A percentile compares a stretch with the other conserved stretches of the same genome.
These are phyloP conservation scores for Pezicula rhizophila DNA, from an alignment of 2,329 filamentous ascomycete genomes.

Conservation along the genomic window DNA sequence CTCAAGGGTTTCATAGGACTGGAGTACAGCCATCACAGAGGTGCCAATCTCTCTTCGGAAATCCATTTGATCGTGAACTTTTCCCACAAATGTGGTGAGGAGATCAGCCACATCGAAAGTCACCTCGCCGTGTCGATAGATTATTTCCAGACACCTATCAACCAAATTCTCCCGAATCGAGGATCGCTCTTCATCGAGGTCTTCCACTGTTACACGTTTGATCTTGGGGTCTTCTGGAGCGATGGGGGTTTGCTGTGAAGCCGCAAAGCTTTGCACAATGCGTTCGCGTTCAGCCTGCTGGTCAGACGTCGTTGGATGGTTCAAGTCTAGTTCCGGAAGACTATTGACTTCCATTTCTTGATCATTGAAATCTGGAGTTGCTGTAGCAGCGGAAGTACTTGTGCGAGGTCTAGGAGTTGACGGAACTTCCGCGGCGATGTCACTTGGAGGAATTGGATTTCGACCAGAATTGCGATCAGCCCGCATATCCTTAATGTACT, in stretches of 20 bases:
- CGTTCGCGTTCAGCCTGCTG: background rate
- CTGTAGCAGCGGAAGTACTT: slow-evolving; percentile 20
- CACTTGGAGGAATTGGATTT: slow-evolving; percentile 60
- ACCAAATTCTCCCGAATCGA: slow-evolving; percentile 73
- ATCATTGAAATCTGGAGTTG: slow-evolving; percentile 18
- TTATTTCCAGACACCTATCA: slow-evolving; percentile 82
- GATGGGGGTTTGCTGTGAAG: background rate
- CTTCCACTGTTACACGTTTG: slow-evolving; percentile 58
- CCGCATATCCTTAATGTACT: slow-evolving; percentile 68
- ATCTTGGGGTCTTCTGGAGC: background rate
- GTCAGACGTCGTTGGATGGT: background rate
- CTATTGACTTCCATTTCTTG: slow-evolving; percentile 16
- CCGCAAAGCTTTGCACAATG: background rate
- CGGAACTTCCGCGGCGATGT: slow-evolving; percentile 35
- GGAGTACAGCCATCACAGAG: slow-evolving; percentile 77
- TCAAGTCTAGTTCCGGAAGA: slow-evolving; percentile 3
- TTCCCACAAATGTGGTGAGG: slow-evolving; percentile 64
- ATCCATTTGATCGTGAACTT: slow-evolving; percentile 50
- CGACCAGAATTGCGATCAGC: slow-evolving; percentile 52
- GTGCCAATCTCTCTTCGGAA: slow-evolving; percentile 68
- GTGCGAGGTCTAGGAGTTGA: slow-evolving; percentile 25
- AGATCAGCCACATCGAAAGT: slow-evolving; percentile 89
- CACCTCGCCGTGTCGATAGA: slow-evolving; percentile 79
- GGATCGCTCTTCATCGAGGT: slow-evolving; percentile 69
- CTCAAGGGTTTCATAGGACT: slow-evolving; percentile 58